A percentile compares a stretch with the other conserved stretches of the same genome.
phyloP scores from a whole-genome alignment of 179 eudicot species.

The Spergularia azorica region DNA sequence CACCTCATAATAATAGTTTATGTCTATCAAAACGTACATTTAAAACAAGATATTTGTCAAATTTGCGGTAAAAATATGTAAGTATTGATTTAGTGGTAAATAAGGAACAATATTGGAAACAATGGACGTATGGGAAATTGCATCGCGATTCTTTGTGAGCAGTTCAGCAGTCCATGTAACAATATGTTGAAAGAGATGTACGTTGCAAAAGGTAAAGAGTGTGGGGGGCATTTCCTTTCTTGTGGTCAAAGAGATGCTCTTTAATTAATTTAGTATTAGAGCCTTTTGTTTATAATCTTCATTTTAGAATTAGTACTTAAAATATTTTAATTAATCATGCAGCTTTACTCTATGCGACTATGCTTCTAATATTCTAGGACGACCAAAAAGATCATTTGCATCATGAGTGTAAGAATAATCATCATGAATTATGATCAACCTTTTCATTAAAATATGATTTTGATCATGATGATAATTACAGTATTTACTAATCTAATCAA shows the following conservation, averaged over 20 bases:
- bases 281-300: not conserved
- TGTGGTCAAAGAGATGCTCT: slow-evolving; percentile 37
- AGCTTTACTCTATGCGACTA: not conserved
- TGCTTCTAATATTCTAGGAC: slow-evolving; percentile 15
- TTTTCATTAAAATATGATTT: slow-evolving; percentile 15
- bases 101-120: not conserved
- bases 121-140: not conserved
- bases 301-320: no score
- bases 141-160: not conserved
- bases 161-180: no score
- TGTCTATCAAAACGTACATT: no score
- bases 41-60: no score
- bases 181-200: not conserved
- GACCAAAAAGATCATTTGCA: slow-evolving; percentile 31
- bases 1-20: no score
- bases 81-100: no score
- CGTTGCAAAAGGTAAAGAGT: slow-evolving; percentile 7
- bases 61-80: no score
- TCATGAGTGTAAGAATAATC: slow-evolving; percentile 6
- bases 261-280: not conserved
- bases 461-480: slow-evolving; percentile 15
- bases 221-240: slow-evolving; percentile 28
- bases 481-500: slow-evolving; percentile 17
- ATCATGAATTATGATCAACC: not conserved
- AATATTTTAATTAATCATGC: not conserved